phyloP scores from a whole-genome alignment of 345 rosid genomes.

The Euphorbia lathyris region DNA sequence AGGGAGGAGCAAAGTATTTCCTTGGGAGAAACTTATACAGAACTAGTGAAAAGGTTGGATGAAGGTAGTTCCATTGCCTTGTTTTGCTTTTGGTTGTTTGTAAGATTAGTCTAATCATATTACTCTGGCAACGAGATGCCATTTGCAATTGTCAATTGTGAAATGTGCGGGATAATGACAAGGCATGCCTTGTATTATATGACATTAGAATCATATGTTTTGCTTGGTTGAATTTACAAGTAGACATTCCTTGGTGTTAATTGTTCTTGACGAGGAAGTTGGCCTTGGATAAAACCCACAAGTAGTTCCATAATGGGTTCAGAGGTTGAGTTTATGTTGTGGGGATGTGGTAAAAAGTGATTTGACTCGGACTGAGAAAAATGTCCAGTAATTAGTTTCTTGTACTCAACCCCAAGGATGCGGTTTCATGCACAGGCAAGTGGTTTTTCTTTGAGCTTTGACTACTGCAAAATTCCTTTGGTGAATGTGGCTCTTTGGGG shows the following conservation, averaged over 20 bases:
- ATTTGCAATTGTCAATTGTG: background rate
- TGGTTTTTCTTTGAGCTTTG: background rate
- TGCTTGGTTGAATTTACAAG: background rate
- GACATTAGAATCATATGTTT: background rate
- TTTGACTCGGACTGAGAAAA: background rate
- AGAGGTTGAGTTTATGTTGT: background rate
- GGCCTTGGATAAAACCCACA: background rate
- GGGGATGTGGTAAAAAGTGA: background rate
- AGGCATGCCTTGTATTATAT: background rate
- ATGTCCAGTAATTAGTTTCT: background rate
- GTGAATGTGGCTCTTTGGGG: background rate
- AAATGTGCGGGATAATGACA: background rate
- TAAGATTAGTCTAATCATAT: background rate
- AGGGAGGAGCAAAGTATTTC: slow-evolving; percentile 58
- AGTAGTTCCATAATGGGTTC: background rate
- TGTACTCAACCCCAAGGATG: background rate
- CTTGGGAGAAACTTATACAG: slow-evolving; percentile 61
- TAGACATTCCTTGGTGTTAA: background rate
- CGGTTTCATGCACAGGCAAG: background rate
- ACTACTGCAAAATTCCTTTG: background rate
- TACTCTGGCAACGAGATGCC: background rate
- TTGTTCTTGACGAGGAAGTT: background rate
- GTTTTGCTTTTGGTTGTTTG: background rate
- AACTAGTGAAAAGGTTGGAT: slow-evolving; percentile 60
- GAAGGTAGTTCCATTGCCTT: slow-evolving; percentile 51